Evolutionary conservation across 1,284 basidiomycete species (phyloP), one percentile per base, ranked within the genome.

Genomic region (Ganoderma sinense): DNA sequence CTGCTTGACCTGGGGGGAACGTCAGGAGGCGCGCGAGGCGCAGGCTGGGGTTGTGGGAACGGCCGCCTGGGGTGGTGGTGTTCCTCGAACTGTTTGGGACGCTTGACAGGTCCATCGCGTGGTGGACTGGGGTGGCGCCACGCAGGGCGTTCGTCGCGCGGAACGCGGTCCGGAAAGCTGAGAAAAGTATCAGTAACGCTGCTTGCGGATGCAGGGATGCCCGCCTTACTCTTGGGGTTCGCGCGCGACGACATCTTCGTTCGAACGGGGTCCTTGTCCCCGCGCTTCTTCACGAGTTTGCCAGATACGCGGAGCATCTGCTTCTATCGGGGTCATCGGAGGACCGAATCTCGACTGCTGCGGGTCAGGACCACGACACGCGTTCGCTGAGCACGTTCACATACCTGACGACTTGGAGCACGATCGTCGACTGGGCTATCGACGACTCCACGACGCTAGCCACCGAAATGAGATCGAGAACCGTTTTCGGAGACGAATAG

Each of bases 171-270:
- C 11, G 45, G 41, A 51, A 60, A 64, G 1, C 18, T 39, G 33
- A 16, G n/a, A 51, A 23, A 16, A n/a, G 26, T 14, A 40, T 29
- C 18, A 10, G 20, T 59, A 6, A 59, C 20, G 10, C n/a, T 29
- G 1, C 6, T 29, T 4, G 13, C 16, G 14, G 14, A 61, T 36
- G 16, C 41, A 6, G 36, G 2, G 7, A 18, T 1, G 26, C 20
- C 23, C 33, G 10, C 66, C 70, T 62, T 31, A 71, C 72, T 65
- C 65, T 61, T 65, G 68, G 4, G 64, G 5, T 31, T 66, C 61
- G 26, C 60, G 48, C n/a, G 39, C 6, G 11, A 39, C 18, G 26
- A 11, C 18, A 16, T 39, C 39, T 39, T 64, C 45, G 48, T 55
- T 53, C 31, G 62, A 53, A 13, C 62, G 62, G 29, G 62, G 48